phyloP scores from a whole-genome alignment of 768 basidiomycete species.

The Podaxis rugospora region DNA sequence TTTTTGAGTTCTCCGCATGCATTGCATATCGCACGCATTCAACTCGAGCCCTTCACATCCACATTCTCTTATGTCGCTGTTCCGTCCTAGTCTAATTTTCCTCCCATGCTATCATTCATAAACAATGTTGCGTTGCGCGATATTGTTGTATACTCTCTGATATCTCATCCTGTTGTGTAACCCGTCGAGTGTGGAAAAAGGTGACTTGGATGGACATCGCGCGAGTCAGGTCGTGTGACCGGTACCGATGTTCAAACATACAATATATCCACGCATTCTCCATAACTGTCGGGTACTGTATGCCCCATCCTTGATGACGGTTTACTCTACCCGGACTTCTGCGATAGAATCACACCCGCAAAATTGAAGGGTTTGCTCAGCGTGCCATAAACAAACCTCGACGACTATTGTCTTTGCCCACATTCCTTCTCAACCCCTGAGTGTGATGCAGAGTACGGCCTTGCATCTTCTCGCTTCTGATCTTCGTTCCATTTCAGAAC shows the following conservation, averaged over 20 bases:
- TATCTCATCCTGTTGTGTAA: not conserved
- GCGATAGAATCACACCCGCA: not conserved
- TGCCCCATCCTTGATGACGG: not conserved
- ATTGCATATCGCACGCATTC: not conserved
- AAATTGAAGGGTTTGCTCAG: not conserved
- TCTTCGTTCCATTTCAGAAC: not conserved
- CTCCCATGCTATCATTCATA: not conserved
- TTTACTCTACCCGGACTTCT: too few species aligned
- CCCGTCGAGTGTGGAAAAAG: not conserved
- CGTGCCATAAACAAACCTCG: too few species aligned
- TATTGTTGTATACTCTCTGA: constrained; percentile 8
- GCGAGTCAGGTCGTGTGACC: constrained; percentile 8
- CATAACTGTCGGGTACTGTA: too few species aligned
- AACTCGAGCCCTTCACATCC: not conserved
- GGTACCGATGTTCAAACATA: not conserved
- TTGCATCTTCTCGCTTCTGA: not conserved
- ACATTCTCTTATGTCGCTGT: not conserved
- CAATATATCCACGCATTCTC: too few species aligned
- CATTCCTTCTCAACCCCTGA: not conserved
- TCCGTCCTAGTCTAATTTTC: not conserved
- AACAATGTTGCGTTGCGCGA: not conserved
- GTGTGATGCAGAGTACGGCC: not conserved
- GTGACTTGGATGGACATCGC: not conserved
- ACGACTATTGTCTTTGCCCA: not conserved
- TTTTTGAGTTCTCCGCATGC: not conserved